Conservation (phyloP, 23 red algal species). For the Rhodosorus marinus region DNA sequence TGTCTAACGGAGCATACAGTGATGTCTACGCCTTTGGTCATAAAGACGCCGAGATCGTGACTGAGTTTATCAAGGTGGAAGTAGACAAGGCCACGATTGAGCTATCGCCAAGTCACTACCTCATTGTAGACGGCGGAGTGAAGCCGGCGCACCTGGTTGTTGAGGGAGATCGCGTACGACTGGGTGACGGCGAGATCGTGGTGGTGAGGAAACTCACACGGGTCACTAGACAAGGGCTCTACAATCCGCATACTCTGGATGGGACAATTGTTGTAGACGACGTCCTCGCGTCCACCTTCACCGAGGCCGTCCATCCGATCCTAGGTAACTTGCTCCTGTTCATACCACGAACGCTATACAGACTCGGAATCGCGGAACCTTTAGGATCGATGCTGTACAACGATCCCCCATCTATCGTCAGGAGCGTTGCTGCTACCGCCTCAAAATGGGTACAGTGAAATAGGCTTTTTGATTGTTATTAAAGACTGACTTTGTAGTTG, state of each 20-base stretch:
- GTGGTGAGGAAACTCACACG: background rate
- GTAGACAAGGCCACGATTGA: background rate
- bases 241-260: background rate
- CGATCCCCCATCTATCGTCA: too few relatives aligned
- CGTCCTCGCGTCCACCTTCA: background rate
- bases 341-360: too few relatives aligned
- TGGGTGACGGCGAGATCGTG: background rate
- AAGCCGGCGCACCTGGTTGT: background rate
- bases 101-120: background rate
- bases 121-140: background rate
- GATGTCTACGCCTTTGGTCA: constrained; percentile 1
- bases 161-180: background rate
- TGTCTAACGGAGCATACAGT: background rate
- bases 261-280: background rate
- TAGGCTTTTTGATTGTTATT: too few relatives aligned
- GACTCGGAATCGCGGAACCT: too few relatives aligned
- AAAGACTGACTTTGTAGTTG: too few relatives aligned
- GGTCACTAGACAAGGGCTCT: too few relatives aligned
- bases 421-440: too few relatives aligned
- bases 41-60: background rate
- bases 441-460: too few relatives aligned
- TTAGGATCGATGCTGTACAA: too few relatives aligned
- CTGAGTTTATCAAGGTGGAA: background rate
- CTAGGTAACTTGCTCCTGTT: background rate
- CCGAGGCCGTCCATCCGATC: background rate